These are phyloP conservation scores for Saccharomyces kudriavzevii DNA, from an alignment of 805 yeast genomes.

Conservation along the genomic window DNA sequence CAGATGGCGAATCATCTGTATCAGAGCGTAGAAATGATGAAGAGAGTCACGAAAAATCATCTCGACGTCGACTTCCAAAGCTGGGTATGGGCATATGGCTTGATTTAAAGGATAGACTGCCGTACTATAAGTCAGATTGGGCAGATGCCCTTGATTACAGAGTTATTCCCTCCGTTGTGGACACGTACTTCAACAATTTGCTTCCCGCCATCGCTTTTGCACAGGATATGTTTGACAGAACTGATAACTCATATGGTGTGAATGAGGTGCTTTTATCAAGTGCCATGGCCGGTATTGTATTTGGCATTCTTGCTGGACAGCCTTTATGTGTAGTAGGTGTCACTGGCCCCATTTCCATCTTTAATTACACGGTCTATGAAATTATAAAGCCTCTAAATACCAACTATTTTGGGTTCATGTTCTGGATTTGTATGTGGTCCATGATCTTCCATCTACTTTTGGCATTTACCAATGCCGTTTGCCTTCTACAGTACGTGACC, in stretches of 20 bases:
- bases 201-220: slow-evolving; percentile 94
- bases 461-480: slow-evolving; percentile 61
- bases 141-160: slow-evolving; percentile 77
- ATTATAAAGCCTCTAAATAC: slow-evolving; percentile 31
- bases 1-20: not conserved
- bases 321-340: slow-evolving; percentile 95
- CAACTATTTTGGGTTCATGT: slow-evolving; percentile 82
- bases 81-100: slow-evolving; percentile 30
- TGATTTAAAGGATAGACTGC: slow-evolving; percentile 37
- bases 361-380: slow-evolving; percentile 71
- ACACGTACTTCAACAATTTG: slow-evolving; percentile 80
- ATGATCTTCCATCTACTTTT: slow-evolving; percentile 70
- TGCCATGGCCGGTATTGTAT: slow-evolving; percentile 82
- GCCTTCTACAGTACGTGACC: slow-evolving; percentile 62
- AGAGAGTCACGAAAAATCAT: not conserved
- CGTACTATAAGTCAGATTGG: slow-evolving; percentile 72
- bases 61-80: slow-evolving; percentile 13
- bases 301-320: slow-evolving; percentile 81
- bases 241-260: slow-evolving; percentile 79
- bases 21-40: not conserved
- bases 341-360: slow-evolving; percentile 90
- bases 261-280: slow-evolving; percentile 80
- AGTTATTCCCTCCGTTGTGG: slow-evolving; percentile 76
- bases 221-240: slow-evolving; percentile 92
- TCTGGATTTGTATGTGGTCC: slow-evolving; percentile 91